Percentiles rank a stretch among this genome's conserved stretches.
Conservation (phyloP, 2,329 filamentous ascomycete genomes). For the Nigrospora osmanthi region DNA sequence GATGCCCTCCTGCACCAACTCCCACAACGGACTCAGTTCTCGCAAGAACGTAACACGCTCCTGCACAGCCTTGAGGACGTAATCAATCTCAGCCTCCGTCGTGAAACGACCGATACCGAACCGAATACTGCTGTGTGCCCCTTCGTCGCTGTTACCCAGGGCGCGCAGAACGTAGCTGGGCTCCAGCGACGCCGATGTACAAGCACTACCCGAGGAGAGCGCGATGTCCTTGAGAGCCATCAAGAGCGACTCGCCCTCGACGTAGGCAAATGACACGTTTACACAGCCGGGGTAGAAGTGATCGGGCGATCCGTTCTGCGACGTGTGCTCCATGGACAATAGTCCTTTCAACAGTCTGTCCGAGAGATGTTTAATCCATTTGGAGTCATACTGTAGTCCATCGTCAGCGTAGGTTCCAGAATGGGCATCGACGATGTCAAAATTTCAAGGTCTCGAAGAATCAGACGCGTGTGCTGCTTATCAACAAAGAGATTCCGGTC, state of each 20-base stretch:
- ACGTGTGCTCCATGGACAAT: constrained; percentile 83
- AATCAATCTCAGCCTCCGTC: constrained; percentile 91
- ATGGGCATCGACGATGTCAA: constrained; percentile 1
- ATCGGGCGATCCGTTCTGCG: constrained; percentile 76
- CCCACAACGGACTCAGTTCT: constrained; percentile 93
- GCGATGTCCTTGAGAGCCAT: constrained; percentile 99
- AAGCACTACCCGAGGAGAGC: constrained; percentile 90
- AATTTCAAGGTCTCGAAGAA: constrained; percentile 9
- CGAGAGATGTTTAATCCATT: constrained; percentile 75
- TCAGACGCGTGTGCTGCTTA: constrained; percentile 63
- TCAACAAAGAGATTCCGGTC: constrained; percentile 52
- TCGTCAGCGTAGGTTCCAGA: constrained; percentile 11
- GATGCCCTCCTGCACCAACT: constrained; percentile 93
- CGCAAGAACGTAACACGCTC: constrained; percentile 88
- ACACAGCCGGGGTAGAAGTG: constrained; percentile 94
- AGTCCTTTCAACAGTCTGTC: constrained; percentile 78
- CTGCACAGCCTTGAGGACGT: constrained; percentile 88
- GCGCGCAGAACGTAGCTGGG: constrained; percentile 94
- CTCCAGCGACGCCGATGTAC: constrained; percentile 92
- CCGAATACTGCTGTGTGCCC: constrained; percentile 92
- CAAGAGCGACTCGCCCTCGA: constrained; percentile 93
- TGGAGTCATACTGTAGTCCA: constrained; percentile 73
- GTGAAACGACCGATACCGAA: constrained; percentile 98
- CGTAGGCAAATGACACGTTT: constrained; percentile 96
- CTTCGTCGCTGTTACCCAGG: constrained; percentile 93